Percentiles rank a stretch among this genome's conserved stretches.
phyloP scores from a whole-genome alignment of 495 filamentous ascomycete genomes.

The Xylaria telfairii region DNA sequence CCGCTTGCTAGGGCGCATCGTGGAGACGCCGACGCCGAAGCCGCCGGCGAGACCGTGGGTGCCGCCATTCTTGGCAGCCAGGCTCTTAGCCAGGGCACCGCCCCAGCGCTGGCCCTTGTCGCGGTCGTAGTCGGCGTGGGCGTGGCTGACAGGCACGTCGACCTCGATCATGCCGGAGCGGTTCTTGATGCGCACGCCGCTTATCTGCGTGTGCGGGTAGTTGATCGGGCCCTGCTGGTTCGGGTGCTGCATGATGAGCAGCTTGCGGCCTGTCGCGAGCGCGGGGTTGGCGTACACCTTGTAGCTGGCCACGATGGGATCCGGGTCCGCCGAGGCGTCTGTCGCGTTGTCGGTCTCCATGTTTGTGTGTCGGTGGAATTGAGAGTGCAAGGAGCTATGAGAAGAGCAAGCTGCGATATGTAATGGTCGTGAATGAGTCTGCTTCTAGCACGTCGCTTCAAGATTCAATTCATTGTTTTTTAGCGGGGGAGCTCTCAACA shows the following conservation, averaged over 20 bases:
- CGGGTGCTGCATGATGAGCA: constrained; percentile 52
- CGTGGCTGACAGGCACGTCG: constrained; percentile 51
- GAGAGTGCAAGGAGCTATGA: neutral
- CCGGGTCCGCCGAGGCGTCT: constrained; percentile 40
- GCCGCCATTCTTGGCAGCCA: constrained; percentile 53
- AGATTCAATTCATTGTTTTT: constrained; percentile 14
- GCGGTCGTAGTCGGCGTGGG: constrained; percentile 49
- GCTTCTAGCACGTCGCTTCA: no score
- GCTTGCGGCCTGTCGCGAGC: constrained; percentile 47
- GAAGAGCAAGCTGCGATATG: neutral
- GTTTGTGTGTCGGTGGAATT: neutral
- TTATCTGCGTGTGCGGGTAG: constrained; percentile 31
- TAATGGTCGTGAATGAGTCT: neutral
- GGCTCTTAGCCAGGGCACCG: constrained; percentile 45
- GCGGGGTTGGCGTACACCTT: constrained; percentile 54
- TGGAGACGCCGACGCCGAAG: constrained; percentile 48
- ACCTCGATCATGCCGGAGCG: constrained; percentile 54
- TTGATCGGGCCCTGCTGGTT: constrained; percentile 45
- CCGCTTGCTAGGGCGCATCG: constrained; percentile 31
- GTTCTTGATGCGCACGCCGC: constrained; percentile 53
- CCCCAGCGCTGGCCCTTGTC: constrained; percentile 56
- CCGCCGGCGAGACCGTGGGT: constrained; percentile 54
- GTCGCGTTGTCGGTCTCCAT: constrained; percentile 20
- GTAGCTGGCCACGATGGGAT: constrained; percentile 57
- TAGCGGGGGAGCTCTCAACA: constrained; percentile 2